Evolutionary conservation across 345 rosid species (phyloP).

Genomic region (Eucalyptus fibrosa): DNA sequence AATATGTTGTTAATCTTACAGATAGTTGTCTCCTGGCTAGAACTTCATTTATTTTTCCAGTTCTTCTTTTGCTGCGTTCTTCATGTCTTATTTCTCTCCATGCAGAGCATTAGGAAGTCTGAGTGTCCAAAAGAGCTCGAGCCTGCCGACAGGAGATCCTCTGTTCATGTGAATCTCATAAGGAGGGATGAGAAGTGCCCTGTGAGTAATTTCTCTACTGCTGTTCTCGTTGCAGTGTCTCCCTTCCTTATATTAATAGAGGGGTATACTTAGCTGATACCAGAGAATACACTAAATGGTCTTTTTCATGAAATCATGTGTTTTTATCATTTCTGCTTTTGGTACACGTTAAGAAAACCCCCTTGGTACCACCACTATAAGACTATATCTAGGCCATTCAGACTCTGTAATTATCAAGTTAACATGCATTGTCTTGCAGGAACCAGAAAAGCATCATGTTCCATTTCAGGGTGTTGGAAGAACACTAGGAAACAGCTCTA

Average conservation of each 20-base stretch:
- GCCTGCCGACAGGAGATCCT: slow-evolving; percentile 72
- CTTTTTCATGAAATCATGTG: background rate
- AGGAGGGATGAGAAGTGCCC: slow-evolving; percentile 65
- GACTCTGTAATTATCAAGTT: background rate
- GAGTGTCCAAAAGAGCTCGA: slow-evolving; percentile 98
- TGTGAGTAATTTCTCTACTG: slow-evolving; percentile 25
- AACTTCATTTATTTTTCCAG: background rate
- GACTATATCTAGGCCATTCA: background rate
- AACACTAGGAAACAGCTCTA: slow-evolving; percentile 64
- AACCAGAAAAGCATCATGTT: slow-evolving; percentile 48
- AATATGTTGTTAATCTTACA: too few species aligned
- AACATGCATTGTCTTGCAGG: slow-evolving; percentile 21
- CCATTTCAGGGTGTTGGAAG: slow-evolving; percentile 91
- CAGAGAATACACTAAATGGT: background rate
- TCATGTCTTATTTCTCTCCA: background rate
- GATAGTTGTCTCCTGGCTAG: background rate
- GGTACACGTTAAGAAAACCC: background rate
- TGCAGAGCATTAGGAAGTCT: slow-evolving; percentile 84
- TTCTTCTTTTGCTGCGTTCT: background rate
- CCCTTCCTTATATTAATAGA: background rate
- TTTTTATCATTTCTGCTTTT: background rate
- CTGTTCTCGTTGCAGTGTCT: background rate
- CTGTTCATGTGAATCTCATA: slow-evolving; percentile 78
- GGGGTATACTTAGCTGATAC: background rate
- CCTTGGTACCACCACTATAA: background rate